Conservation (phyloP, 805 yeast species). For the Teunomyces aglyptinius region DNA sequence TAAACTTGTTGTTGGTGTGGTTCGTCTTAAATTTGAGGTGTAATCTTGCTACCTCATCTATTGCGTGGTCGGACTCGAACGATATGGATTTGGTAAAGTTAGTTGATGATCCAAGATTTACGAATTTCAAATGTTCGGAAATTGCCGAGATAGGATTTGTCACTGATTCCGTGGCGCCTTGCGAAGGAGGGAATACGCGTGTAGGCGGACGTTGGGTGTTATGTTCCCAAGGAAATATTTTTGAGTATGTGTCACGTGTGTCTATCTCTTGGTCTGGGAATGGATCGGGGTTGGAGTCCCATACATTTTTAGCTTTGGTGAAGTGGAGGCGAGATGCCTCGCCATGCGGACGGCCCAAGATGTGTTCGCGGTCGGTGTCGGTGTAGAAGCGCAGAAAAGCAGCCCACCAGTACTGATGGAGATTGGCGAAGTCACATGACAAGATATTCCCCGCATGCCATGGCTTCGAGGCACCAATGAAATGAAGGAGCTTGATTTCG, state of each 20-base stretch:
- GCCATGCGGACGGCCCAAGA: conserved; percentile 13
- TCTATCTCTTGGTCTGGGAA: not conserved
- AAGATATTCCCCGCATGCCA: conserved; percentile 23
- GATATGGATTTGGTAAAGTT: conserved; percentile 8
- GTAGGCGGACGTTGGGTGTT: conserved; percentile 21
- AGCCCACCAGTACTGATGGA: conserved; percentile 31
- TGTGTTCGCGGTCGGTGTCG: conserved; percentile 14
- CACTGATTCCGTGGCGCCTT: no score
- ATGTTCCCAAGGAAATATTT: conserved; percentile 32
- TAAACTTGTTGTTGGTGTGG: conserved; percentile 9
- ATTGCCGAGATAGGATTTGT: not conserved
- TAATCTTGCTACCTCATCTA: conserved; percentile 25
- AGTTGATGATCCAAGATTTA: conserved; percentile 7
- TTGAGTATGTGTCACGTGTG: not conserved
- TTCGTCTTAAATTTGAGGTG: conserved; percentile 24
- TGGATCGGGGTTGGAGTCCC: conserved; percentile 14
- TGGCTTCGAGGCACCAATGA: conserved; percentile 33
- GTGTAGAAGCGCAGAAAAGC: conserved; percentile 19
- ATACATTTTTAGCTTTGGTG: conserved; percentile 16
- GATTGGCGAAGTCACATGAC: conserved; percentile 17
- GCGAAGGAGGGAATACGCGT: conserved; percentile 19
- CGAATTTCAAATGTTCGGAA: conserved; percentile 4
- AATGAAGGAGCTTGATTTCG: conserved; percentile 30
- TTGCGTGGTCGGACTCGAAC: conserved; percentile 25
- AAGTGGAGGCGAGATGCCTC: conserved; percentile 24